Base-by-base conservation (phyloP, 2,329 filamentous ascomycete species). In the Aspergillus sojae region DNA sequence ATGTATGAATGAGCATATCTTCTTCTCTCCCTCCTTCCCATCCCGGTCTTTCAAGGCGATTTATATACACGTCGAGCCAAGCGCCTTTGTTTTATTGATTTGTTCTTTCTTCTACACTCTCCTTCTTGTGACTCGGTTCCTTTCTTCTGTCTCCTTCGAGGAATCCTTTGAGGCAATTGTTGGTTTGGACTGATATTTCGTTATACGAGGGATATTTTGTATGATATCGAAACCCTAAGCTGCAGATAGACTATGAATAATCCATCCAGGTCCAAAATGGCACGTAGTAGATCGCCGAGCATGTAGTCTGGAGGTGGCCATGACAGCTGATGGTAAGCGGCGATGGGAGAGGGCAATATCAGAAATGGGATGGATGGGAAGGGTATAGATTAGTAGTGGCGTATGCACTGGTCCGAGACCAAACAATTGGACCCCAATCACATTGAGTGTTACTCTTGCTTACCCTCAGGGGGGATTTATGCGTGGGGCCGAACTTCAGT, bases 131-230 rank as follows among this genome's bases (percentile, higher is more conserved):
- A 26, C 53, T 45, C 19, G 30, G n/a, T 34, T 52, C 21, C 26
- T 39, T 57, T 41, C 39, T n/a, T 43, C 23, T 41, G 14, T 55
- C 46, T 3, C 36, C 50, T 11, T 26, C 50, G 39, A 46, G 16
- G 14, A 28, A 41, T 14, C 28, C 28, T 54, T 9, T 16, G n/a
- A 21, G 28, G 45, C 36, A 36, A 23, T 26, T 57, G 7, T 11
- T 52, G 32, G 16, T 55, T 41, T 58, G 30, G 50, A 30, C 41
- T 56, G 48, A 53, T 43, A 58, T 61, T 57, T 58, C 54, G 58
- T 62, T 61, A 57, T 53, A 65, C 58, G 43, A 57, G 57, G 63
- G 57, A 53, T 53, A 66, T 57, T 58, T 67, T 36, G 54, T 62
- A 60, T 64, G 62, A 62, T 67, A 65, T 58, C 41, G 55, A 28